phyloP scores from a whole-genome alignment of 805 yeast species.

The Komagataella pastoris region DNA sequence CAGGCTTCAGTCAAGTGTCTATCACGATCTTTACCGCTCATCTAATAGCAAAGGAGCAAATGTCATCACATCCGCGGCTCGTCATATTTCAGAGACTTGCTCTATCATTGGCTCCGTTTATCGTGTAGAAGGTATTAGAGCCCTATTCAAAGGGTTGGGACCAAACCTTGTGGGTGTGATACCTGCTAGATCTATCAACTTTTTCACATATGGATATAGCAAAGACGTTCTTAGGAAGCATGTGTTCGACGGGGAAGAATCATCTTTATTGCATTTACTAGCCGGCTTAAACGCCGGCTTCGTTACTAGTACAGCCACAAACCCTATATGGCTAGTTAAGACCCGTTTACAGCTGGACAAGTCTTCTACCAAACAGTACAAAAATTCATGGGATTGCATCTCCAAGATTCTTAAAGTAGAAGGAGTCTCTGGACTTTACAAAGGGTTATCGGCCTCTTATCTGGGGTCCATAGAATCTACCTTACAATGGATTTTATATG shows the following conservation, averaged over 20 bases:
- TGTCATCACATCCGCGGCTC: conserved; percentile 24
- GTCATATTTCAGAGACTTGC: conserved; percentile 75
- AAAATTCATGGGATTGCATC: conserved; percentile 78
- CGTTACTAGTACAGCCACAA: conserved; percentile 90
- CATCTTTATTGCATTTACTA: conserved; percentile 71
- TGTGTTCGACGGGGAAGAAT: conserved; percentile 65
- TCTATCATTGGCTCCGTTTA: conserved; percentile 59
- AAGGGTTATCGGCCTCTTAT: conserved; percentile 90
- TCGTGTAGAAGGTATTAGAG: conserved; percentile 65
- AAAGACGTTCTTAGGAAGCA: conserved; percentile 58
- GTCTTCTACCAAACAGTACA: conserved; percentile 47
- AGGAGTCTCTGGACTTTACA: conserved; percentile 71
- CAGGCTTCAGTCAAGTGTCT: conserved; percentile 82
- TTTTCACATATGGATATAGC: conserved; percentile 92
- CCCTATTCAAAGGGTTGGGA: conserved; percentile 89
- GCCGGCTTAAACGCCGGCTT: conserved; percentile 90
- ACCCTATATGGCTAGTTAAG: conserved; percentile 95
- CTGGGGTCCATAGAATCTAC: conserved; percentile 89
- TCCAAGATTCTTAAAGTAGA: conserved; percentile 56
- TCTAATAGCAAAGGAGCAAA: conserved; percentile 22
- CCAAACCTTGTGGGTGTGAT: conserved; percentile 96
- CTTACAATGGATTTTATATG: conserved; percentile 92
- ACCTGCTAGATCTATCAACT: conserved; percentile 94
- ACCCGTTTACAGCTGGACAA: conserved; percentile 89
- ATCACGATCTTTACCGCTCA: conserved; percentile 35